phyloP scores from a whole-genome alignment of 306 rosid genomes.

The Quercus engelmannii region DNA sequence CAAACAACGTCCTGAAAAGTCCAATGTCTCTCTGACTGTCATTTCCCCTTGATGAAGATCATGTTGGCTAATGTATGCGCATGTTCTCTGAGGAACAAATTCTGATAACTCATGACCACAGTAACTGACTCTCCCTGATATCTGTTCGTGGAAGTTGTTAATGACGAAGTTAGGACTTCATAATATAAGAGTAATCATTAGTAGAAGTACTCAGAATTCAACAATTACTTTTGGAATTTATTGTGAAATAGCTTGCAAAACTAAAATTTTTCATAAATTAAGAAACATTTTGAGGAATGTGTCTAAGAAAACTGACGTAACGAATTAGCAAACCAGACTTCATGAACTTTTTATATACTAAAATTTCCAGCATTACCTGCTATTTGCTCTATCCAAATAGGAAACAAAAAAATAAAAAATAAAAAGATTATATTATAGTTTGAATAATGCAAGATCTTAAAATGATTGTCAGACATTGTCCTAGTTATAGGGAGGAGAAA shows the following conservation, averaged over 20 bases:
- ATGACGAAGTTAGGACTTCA: conserved; percentile 9
- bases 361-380: background rate
- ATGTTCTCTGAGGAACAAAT: conserved; percentile 85
- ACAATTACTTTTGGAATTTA: background rate
- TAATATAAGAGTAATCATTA: background rate
- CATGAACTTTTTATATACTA: background rate
- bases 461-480: background rate
- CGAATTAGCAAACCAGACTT: background rate
- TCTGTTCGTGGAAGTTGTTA: conserved; percentile 38
- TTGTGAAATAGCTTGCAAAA: background rate
- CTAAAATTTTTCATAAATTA: background rate
- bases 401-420: background rate
- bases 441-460: background rate
- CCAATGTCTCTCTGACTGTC: conserved; percentile 78
- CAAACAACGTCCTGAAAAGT: conserved; percentile 66
- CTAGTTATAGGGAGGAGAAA: background rate
- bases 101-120: conserved; percentile 91
- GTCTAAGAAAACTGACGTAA: background rate
- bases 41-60: conserved; percentile 89
- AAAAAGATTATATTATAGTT: background rate
- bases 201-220: background rate
- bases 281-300: background rate
- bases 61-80: conserved; percentile 85
- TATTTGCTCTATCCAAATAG: background rate
- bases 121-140: conserved; percentile 63